These are phyloP conservation scores for Leishmania gerbilli DNA, from an alignment of 208 protist species.

Conservation along the genomic window DNA sequence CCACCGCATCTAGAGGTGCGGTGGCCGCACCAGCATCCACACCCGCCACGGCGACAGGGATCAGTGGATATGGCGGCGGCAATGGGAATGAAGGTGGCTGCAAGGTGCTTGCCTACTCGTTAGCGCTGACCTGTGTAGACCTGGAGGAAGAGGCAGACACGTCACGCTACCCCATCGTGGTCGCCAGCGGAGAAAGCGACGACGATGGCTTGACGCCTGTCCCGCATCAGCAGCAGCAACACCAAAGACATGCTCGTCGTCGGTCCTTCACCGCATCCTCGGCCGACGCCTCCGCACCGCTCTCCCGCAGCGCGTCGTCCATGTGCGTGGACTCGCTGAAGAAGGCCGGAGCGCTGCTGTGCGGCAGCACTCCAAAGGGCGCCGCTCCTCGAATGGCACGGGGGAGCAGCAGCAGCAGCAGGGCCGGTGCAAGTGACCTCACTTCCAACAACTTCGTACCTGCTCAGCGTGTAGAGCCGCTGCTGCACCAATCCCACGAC, in stretches of 20 bases:
- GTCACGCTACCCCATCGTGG: conserved; percentile 25
- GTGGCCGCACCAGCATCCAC: background rate
- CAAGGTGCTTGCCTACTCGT: conserved; percentile 2
- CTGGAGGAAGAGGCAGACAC: conserved; percentile 29
- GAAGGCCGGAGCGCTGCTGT: conserved; percentile 6
- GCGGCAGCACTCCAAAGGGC: background rate
- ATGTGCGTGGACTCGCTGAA: conserved; percentile 7
- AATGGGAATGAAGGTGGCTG: background rate
- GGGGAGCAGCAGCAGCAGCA: background rate
- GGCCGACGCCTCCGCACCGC: background rate
- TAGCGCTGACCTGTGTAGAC: conserved; percentile 21
- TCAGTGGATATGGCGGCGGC: background rate
- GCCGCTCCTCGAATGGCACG: background rate
- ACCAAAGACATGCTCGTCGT: background rate
- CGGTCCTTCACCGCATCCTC: background rate
- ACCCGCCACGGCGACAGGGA: background rate
- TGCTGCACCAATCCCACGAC: background rate
- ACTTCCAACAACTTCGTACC: background rate
- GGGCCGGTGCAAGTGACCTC: background rate
- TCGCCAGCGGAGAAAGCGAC: conserved; percentile 9
- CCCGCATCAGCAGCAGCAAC: background rate
- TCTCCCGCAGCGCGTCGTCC: conserved; percentile 8
- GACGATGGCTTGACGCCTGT: background rate
- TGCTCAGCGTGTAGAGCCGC: background rate
- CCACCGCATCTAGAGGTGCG: conserved; percentile 21